Conservation (phyloP, 2,329 filamentous ascomycete species). For the Epichloe typhina region DNA sequence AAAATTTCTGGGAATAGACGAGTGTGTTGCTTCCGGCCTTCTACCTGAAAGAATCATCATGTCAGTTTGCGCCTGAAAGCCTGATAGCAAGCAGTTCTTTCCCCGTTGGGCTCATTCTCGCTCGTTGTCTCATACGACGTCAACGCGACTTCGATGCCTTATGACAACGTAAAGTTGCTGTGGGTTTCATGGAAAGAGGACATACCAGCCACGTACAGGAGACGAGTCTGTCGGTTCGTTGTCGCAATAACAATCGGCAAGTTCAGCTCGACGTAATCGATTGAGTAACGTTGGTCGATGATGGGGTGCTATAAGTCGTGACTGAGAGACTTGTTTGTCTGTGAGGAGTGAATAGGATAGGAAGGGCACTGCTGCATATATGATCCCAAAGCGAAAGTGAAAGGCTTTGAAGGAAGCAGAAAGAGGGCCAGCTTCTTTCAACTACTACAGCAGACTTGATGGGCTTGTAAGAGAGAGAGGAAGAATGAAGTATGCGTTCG, state of each 20-base stretch:
- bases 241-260: neutral
- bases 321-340: neutral
- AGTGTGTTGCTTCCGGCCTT: neutral
- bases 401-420: neutral
- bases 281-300: neutral
- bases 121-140: neutral
- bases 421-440: slow-evolving; percentile 3
- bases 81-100: neutral
- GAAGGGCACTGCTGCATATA: neutral
- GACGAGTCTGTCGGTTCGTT: neutral
- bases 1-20: neutral
- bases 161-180: neutral
- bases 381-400: neutral
- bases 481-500: neutral
- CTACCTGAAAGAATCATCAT: neutral
- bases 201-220: neutral
- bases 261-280: neutral
- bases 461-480: neutral
- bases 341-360: neutral
- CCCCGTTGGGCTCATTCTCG: neutral
- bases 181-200: neutral
- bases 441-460: neutral
- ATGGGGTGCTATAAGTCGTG: neutral
- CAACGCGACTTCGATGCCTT: neutral
- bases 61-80: slow-evolving; percentile 5